Conservation (phyloP, 2,329 filamentous ascomycete species). For the Fusarium udum region DNA sequence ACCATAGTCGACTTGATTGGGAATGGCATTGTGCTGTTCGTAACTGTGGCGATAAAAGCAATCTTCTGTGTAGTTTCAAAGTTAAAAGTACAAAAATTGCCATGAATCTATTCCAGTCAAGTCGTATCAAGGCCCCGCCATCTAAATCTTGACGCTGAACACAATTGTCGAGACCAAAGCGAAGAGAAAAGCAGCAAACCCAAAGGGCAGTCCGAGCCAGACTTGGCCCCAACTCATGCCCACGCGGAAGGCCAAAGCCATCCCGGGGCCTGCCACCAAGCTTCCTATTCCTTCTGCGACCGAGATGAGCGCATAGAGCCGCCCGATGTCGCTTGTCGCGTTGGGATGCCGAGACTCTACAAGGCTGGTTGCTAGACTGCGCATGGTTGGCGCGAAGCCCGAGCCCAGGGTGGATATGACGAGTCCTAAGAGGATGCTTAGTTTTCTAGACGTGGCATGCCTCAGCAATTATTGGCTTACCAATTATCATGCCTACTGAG, state of each 20-base stretch:
- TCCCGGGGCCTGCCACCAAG: not conserved
- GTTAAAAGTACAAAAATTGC: not conserved
- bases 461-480: not conserved
- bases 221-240: slow-evolving; percentile 1
- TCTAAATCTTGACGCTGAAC: not conserved
- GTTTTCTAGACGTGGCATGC: not conserved
- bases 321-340: not conserved
- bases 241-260: not conserved
- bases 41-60: not conserved
- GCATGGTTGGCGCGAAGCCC: not conserved
- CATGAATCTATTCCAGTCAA: not conserved
- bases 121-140: no score
- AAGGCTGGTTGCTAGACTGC: not conserved
- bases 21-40: not conserved
- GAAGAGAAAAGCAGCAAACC: not conserved
- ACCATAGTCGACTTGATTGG: no score
- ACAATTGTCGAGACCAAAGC: not conserved
- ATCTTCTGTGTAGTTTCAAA: not conserved
- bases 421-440: not conserved
- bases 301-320: not conserved
- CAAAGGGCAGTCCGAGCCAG: slow-evolving; percentile 4
- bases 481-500: not conserved
- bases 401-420: slow-evolving; percentile 1
- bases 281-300: not conserved
- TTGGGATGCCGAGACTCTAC: not conserved